Percentiles rank a stretch among this genome's conserved stretches.
These are phyloP conservation scores for Hyphopichia burtonii DNA, from an alignment of 1,139 yeast species.

Conservation along the genomic window DNA sequence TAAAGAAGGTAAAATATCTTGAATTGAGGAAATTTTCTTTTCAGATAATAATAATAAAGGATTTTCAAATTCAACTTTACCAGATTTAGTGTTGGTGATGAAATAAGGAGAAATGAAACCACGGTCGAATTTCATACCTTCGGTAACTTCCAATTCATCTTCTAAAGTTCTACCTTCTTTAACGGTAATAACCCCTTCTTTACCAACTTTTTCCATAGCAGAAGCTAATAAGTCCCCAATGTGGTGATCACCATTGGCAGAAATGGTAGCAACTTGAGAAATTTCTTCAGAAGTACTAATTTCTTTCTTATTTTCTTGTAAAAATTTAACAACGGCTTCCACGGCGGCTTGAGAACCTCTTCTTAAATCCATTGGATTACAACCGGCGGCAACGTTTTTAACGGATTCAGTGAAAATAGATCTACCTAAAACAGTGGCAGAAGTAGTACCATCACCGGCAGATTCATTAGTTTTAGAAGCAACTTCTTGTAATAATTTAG, in stretches of 20 bases:
- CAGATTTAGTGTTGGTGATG: slow-evolving; percentile 93
- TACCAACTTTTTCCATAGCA: slow-evolving; percentile 99
- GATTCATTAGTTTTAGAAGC: slow-evolving; percentile 98
- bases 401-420: slow-evolving; percentile 97
- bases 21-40: slow-evolving; percentile 91
- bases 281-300: slow-evolving; percentile 96
- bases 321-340: slow-evolving; percentile 88
- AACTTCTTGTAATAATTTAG: slow-evolving; percentile 93
- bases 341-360: slow-evolving; percentile 99
- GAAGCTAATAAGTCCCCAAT: slow-evolving; percentile 91
- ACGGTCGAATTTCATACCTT: slow-evolving; percentile 99
- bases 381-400: slow-evolving; percentile 98
- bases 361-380: slow-evolving; percentile 99
- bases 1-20: slow-evolving; percentile 89
- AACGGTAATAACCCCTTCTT: slow-evolving; percentile 98
- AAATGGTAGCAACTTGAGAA: slow-evolving; percentile 98
- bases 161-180: slow-evolving; percentile 95
- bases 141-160: slow-evolving; percentile 96
- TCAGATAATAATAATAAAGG: slow-evolving; percentile 88
- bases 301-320: slow-evolving; percentile 90
- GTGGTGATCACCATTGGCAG: slow-evolving; percentile 96
- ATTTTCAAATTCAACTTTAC: slow-evolving; percentile 96
- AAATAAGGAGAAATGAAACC: slow-evolving; percentile 98
- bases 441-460: slow-evolving; percentile 99
- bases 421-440: slow-evolving; percentile 96